Percentiles rank a stretch among this genome's conserved stretches.
These are phyloP conservation scores for Solanum hybrid DNA, from an alignment of 305 asterid genomes.

Conservation along the genomic window DNA sequence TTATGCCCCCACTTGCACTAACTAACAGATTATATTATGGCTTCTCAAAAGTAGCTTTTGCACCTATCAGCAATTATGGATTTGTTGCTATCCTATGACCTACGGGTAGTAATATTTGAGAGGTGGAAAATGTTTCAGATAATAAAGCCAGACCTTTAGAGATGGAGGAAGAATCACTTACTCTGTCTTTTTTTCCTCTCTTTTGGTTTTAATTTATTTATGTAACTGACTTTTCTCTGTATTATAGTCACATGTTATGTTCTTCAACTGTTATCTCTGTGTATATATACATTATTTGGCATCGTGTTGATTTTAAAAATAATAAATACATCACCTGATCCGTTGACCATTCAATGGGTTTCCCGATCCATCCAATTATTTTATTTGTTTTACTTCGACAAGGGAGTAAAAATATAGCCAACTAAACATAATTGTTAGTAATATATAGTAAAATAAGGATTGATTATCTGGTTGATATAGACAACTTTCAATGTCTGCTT, in stretches of 20 bases:
- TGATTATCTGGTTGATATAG: not conserved
- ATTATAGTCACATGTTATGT: not conserved
- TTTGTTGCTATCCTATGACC: not conserved
- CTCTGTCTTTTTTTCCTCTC: not conserved
- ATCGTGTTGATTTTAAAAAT: not conserved
- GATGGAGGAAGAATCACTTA: not conserved
- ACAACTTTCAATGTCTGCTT: not conserved
- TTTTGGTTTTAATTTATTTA: not conserved
- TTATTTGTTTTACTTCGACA: not conserved
- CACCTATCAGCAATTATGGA: not conserved
- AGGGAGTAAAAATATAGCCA: not conserved
- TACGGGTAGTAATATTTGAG: not conserved
- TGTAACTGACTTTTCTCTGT: not conserved
- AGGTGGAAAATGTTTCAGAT: not conserved
- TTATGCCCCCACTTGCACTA: not conserved
- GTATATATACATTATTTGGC: not conserved
- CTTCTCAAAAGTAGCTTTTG: not conserved
- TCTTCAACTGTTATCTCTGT: not conserved
- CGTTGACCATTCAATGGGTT: not conserved
- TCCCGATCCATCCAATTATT: not conserved
- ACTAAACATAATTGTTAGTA: not conserved
- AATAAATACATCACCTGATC: not conserved
- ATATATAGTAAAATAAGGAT: not conserved
- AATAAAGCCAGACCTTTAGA: not conserved
- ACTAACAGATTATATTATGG: not conserved